A percentile compares a stretch with the other conserved stretches of the same genome.
Conservation (phyloP, 2,329 filamentous ascomycete genomes). For the Biscogniauxia mediterranea region DNA sequence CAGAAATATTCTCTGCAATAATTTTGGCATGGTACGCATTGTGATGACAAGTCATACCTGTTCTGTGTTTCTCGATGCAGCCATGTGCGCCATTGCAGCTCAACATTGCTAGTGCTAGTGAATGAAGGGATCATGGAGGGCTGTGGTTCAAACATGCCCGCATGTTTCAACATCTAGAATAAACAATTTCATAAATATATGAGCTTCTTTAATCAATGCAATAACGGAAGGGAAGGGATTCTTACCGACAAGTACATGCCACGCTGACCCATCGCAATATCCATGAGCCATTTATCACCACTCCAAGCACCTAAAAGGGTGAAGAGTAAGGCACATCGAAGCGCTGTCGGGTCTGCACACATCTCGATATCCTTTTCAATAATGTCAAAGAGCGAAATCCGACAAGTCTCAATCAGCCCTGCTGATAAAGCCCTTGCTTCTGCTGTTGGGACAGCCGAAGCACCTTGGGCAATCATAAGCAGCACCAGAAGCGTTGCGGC, state of each 20-base stretch:
- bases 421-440: conserved; percentile 65
- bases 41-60: conserved; percentile 44
- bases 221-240: not conserved
- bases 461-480: conserved; percentile 71
- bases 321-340: conserved; percentile 66
- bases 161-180: conserved; percentile 64
- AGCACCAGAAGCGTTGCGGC: conserved; percentile 64
- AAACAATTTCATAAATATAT: conserved; percentile 8
- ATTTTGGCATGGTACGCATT: conserved; percentile 11
- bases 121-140: conserved; percentile 44
- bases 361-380: conserved; percentile 71
- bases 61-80: conserved; percentile 62
- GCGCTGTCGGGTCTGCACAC: conserved; percentile 61
- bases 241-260: conserved; percentile 68
- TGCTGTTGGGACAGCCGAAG: conserved; percentile 61
- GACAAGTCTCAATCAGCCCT: conserved; percentile 67
- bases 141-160: conserved; percentile 60
- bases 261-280: conserved; percentile 71
- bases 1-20: conserved; percentile 17
- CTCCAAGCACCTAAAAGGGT: conserved; percentile 69
- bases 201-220: not conserved
- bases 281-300: conserved; percentile 76
- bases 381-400: conserved; percentile 69
- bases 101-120: conserved; percentile 42
- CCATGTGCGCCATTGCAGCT: conserved; percentile 62